Conservation (phyloP, 2,329 filamentous ascomycete genomes). For the Fusarium brachygibbosum region DNA sequence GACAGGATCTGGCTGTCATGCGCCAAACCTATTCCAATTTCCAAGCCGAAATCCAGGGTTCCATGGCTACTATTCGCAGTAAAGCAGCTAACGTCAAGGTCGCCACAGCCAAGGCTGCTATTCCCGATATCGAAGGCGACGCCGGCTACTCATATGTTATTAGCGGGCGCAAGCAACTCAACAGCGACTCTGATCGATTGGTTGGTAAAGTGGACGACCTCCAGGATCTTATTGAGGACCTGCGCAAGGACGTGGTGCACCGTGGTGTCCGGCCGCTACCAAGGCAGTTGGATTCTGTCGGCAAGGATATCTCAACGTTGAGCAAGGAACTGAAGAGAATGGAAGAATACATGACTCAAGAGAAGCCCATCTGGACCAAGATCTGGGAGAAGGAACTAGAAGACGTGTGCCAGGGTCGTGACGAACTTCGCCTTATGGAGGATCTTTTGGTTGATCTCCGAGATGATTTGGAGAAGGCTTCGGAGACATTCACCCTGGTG, state of each 20-base stretch:
- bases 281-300: constrained; percentile 88
- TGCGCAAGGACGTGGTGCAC: constrained; percentile 95
- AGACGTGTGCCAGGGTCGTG: constrained; percentile 93
- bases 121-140: constrained; percentile 80
- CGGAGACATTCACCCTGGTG: constrained; percentile 92
- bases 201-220: constrained; percentile 95
- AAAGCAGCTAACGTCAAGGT: constrained; percentile 88
- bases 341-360: constrained; percentile 89
- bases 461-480: constrained; percentile 94
- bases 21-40: constrained; percentile 95
- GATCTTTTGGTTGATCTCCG: constrained; percentile 92
- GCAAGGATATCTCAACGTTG: constrained; percentile 86
- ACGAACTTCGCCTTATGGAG: constrained; percentile 95
- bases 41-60: constrained; percentile 86
- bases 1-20: constrained; percentile 89
- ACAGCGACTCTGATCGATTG: constrained; percentile 88
- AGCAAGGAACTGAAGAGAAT: constrained; percentile 92
- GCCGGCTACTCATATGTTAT: constrained; percentile 89
- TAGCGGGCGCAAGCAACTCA: constrained; percentile 87
- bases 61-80: constrained; percentile 84
- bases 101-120: constrained; percentile 75
- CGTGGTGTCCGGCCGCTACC: constrained; percentile 93
- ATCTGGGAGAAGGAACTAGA: constrained; percentile 99
- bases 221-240: constrained; percentile 96
- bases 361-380: constrained; percentile 98